Evolutionary conservation across 139 green algal species (phyloP).

Genomic region (Chlorella vulgaris): DNA sequence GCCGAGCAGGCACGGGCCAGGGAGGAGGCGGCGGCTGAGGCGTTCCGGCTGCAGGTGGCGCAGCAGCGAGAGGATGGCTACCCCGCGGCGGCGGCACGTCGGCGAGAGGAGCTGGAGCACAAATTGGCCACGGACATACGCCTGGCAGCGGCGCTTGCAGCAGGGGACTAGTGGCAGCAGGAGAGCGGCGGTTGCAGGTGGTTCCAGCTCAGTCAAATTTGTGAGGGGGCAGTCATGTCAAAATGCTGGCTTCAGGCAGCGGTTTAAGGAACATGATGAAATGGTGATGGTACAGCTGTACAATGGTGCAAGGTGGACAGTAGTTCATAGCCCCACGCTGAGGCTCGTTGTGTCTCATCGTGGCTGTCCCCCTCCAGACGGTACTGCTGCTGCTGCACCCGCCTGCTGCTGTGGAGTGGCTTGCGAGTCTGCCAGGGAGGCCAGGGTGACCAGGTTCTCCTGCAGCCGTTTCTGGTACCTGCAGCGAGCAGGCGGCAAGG

Average conservation of each 20-base stretch:
- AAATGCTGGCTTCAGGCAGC: too few species aligned
- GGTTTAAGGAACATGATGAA: too few species aligned
- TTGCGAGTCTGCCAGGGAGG: conserved; percentile 27
- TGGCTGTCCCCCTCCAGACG: background rate
- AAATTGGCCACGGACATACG: background rate
- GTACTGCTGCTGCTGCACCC: background rate
- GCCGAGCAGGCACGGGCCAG: conserved; percentile 5
- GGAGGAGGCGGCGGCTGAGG: background rate
- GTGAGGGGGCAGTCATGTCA: too few species aligned
- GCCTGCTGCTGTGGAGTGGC: conserved; percentile 5
- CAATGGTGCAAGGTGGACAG: too few species aligned
- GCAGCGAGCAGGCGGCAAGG: background rate
- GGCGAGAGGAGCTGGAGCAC: background rate
- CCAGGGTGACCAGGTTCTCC: conserved; percentile 32
- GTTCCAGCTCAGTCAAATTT: too few species aligned
- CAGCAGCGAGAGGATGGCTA: background rate
- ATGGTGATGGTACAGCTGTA: too few species aligned
- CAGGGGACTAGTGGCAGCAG: background rate
- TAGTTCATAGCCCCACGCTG: too few species aligned
- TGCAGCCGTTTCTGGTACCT: conserved; percentile 37
- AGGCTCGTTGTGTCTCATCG: background rate
- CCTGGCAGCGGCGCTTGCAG: background rate
- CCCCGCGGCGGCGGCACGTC: background rate
- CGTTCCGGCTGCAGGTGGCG: conserved; percentile 12
- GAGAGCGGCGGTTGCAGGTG: too few species aligned